A percentile compares a stretch with the other conserved stretches of the same genome.
These are phyloP conservation scores for Marasmius fiardii DNA, from an alignment of 1,284 basidiomycete species.

Conservation along the genomic window DNA sequence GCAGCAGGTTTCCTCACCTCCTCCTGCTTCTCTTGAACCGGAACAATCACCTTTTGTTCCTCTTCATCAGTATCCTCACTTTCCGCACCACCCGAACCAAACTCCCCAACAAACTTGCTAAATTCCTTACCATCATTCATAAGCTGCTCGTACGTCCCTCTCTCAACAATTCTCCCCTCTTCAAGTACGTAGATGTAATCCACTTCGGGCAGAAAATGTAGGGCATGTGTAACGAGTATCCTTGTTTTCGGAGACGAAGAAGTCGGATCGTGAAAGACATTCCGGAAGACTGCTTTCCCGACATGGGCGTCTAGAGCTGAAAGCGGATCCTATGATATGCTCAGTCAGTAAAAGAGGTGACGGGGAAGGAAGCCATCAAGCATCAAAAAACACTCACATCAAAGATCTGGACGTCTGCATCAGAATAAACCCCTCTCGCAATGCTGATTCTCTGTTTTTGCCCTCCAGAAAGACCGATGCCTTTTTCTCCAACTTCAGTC, in stretches of 20 bases:
- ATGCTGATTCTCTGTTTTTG: conserved; percentile 79
- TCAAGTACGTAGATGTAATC: conserved; percentile 72
- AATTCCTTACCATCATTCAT: conserved; percentile 68
- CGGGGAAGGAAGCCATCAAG: background rate
- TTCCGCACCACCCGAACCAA: conserved; percentile 35
- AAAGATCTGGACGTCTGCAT: conserved; percentile 83
- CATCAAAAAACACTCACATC: conserved; percentile 49
- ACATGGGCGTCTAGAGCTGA: conserved; percentile 86
- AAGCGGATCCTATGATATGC: conserved; percentile 55
- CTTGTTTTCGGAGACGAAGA: conserved; percentile 59
- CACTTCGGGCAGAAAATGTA: conserved; percentile 78
- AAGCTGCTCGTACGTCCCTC: conserved; percentile 72
- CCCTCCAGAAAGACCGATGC: conserved; percentile 81
- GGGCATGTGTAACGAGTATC: conserved; percentile 80
- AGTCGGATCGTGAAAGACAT: conserved; percentile 64
- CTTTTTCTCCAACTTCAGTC: conserved; percentile 91
- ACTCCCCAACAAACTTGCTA: conserved; percentile 65
- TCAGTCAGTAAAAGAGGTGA: background rate
- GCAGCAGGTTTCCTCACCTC: conserved; percentile 36
- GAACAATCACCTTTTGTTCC: conserved; percentile 3
- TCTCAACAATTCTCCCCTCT: conserved; percentile 74
- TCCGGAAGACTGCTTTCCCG: conserved; percentile 82
- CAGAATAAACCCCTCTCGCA: conserved; percentile 82
- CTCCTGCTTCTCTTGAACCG: conserved; percentile 24
- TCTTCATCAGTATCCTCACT: conserved; percentile 20